These are phyloP conservation scores for Lactarius quietus DNA, from an alignment of 768 basidiomycete species.

Conservation along the genomic window DNA sequence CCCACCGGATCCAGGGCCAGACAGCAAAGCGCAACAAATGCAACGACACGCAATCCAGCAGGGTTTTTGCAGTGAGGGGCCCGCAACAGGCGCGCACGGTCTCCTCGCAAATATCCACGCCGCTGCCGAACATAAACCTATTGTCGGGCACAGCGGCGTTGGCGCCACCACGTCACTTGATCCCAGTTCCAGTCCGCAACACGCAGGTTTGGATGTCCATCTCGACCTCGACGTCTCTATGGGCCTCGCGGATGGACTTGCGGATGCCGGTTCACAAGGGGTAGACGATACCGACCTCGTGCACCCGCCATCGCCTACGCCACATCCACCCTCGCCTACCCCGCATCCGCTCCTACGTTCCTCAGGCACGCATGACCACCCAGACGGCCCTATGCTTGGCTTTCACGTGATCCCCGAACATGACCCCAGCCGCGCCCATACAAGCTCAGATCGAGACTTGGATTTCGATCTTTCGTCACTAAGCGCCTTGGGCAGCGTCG, in stretches of 20 bases:
- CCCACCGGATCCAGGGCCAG: background rate
- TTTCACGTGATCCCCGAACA: too few relatives aligned
- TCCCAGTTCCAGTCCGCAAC: too few relatives aligned
- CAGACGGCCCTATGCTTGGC: constrained; percentile 17
- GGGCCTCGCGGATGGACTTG: too few relatives aligned
- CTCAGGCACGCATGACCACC: background rate
- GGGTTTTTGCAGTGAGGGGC: constrained; percentile 1
- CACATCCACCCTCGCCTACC: background rate
- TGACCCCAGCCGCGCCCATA: too few relatives aligned
- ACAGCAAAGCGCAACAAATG: background rate
- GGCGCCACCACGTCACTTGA: background rate
- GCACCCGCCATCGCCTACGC: too few relatives aligned
- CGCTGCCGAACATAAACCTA: background rate
- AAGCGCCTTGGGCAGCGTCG: background rate
- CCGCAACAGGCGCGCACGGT: constrained; percentile 4
- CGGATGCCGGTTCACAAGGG: too few relatives aligned
- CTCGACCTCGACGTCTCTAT: background rate
- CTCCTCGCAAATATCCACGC: constrained; percentile 6
- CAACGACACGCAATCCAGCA: background rate
- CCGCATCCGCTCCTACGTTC: background rate
- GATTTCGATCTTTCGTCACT: background rate
- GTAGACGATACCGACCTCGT: too few relatives aligned
- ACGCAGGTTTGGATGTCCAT: too few relatives aligned
- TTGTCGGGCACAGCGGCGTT: too few relatives aligned
- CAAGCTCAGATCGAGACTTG: too few relatives aligned